These are phyloP conservation scores for Leccinum boreale DNA, from an alignment of 768 basidiomycete genomes.

Conservation along the genomic window DNA sequence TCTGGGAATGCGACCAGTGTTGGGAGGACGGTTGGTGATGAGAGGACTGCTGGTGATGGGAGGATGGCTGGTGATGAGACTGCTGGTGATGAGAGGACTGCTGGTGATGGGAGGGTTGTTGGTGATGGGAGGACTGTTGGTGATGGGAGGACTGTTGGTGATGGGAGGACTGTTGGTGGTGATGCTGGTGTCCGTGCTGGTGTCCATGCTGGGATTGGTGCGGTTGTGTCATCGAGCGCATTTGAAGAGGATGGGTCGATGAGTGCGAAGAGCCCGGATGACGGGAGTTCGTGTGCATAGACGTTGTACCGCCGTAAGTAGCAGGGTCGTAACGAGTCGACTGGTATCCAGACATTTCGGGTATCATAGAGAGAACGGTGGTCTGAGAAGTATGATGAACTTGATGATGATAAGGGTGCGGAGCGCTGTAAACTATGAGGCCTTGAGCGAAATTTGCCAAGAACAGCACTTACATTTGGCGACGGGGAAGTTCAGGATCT, in stretches of 20 bases:
- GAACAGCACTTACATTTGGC: slow-evolving; percentile 42
- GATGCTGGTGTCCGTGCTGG: background rate
- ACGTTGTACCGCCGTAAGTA: slow-evolving; percentile 37
- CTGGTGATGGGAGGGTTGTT: slow-evolving; percentile 13
- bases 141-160: background rate
- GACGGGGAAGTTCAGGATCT: slow-evolving; percentile 43
- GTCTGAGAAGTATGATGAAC: slow-evolving; percentile 40
- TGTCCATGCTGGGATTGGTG: slow-evolving; percentile 27
- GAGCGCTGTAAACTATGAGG: slow-evolving; percentile 32
- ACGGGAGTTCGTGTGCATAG: slow-evolving; percentile 36
- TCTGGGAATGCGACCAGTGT: slow-evolving; percentile 52
- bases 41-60: background rate
- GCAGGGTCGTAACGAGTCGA: slow-evolving; percentile 50
- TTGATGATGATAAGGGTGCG: slow-evolving; percentile 48
- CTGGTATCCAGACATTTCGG: slow-evolving; percentile 54
- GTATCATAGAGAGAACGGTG: slow-evolving; percentile 53
- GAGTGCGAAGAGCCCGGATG: slow-evolving; percentile 33
- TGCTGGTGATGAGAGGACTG: slow-evolving; percentile 5
- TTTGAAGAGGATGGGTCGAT: slow-evolving; percentile 36
- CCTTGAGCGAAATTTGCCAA: background rate
- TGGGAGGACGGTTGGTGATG: slow-evolving; percentile 28
- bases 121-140: background rate
- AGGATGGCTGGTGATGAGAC: background rate
- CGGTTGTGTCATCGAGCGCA: slow-evolving; percentile 49
- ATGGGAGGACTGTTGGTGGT: background rate